Evolutionary conservation across 1,139 yeast species (phyloP).

Genomic region (Blastobotrys persicus): DNA sequence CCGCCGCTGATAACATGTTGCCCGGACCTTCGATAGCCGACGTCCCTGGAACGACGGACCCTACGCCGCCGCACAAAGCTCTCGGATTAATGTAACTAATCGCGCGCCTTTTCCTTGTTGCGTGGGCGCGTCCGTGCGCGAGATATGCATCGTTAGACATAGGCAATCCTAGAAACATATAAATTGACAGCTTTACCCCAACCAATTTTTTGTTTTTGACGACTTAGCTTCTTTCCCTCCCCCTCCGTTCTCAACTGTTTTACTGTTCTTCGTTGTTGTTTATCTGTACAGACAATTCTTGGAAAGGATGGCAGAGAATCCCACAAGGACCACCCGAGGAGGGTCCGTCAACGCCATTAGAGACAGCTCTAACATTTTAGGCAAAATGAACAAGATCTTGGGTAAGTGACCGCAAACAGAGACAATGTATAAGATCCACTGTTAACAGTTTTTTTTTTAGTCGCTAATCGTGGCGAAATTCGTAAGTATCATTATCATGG

Average conservation of each 20-base stretch:
- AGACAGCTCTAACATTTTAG: slow-evolving; percentile 39
- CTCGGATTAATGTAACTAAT: neutral
- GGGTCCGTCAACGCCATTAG: slow-evolving; percentile 37
- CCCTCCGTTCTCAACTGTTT: neutral
- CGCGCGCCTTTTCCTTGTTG: neutral
- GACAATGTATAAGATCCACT: neutral
- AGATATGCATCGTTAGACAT: neutral
- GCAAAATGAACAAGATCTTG: slow-evolving; percentile 42
- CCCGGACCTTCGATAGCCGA: slow-evolving; percentile 1
- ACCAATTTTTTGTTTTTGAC: neutral
- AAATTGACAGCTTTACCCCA: neutral
- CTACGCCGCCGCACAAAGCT: neutral
- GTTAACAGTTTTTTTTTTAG: slow-evolving; percentile 36
- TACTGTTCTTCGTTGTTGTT: neutral
- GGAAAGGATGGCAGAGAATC: slow-evolving; percentile 10
- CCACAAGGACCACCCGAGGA: slow-evolving; percentile 10
- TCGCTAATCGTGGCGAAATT: slow-evolving; percentile 95
- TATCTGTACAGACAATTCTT: no score
- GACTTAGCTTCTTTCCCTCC: neutral
- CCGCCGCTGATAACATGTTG: no score
- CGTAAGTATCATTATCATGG: slow-evolving; percentile 38
- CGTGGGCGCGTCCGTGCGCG: neutral
- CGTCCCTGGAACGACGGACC: neutral
- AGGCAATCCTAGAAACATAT: neutral
- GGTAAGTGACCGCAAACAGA: no score